Base-by-base conservation (phyloP, 2,329 filamentous ascomycete genomes). In the Pseudocercospora pini-densiflorae region DNA sequence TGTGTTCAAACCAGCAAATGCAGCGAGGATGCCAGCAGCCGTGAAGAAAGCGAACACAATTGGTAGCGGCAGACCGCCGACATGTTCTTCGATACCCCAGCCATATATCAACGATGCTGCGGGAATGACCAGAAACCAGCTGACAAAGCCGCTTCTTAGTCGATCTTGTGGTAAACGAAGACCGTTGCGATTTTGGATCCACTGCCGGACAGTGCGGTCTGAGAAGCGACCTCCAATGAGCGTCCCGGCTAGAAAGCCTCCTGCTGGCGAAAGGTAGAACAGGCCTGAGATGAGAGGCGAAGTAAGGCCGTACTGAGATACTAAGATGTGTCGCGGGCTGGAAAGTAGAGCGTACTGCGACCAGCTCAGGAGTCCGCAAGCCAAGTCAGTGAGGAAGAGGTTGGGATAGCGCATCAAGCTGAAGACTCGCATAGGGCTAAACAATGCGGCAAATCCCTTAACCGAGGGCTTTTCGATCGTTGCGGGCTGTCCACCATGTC, bases 311-410 rank as follows among this genome's bases (percentile, higher is more conserved):
- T 92, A 92, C 16, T 90, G 87, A 0, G 90, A 89, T 71, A 91
- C 91, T 10, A 92, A 79, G 3, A 92, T 84, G 71, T 91, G 90
- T n/a, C 89, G 87, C 53, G 91, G 90, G 4, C 64, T 66, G 0
- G 89, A 90, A 1, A 91, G 81, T 0, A 91, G 84, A 2, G 84
- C 85, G 76, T 91, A 91, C 76, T 92, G 90, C 75, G 92, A 91
- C 89, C 89, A 92, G 23, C 91, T 86, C 0, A 93, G 80, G 4
- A 86, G 83, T 1, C 85, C 86, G 51, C 85, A 88, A 2, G 86
- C 87, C 4, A 89, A 77, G 8, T 84, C 85, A n/a, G 85, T 84
- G 61, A 89, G 81, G 16, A 90, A 80, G 2, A 92, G 81, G 72
- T 92, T 92, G 1, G 88, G 87, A 73, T 91, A 90, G 19, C 84